A percentile compares a stretch with the other conserved stretches of the same genome.
Conservation (phyloP, 1,284 basidiomycete species). For the Naganishia sp. region DNA sequence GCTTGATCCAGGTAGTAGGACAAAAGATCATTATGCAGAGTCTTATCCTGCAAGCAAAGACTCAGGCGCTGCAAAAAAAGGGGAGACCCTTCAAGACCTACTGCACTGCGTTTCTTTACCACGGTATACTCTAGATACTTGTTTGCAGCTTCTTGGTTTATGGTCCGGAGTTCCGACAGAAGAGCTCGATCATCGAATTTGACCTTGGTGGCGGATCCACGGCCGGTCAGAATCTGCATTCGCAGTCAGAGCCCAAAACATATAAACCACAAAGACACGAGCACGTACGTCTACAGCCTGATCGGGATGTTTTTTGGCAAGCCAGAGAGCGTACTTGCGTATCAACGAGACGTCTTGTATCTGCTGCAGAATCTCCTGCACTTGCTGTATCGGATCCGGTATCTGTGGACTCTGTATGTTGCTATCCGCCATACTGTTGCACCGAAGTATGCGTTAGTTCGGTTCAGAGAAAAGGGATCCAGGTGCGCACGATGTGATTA, state of each 20-base stretch:
- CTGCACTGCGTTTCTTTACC: conserved; percentile 64
- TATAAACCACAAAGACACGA: background rate
- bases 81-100: conserved; percentile 9
- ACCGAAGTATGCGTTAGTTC: background rate
- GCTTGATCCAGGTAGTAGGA: conserved; percentile 41
- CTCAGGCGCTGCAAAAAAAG: background rate
- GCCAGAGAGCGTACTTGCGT: conserved; percentile 77
- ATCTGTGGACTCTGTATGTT: conserved; percentile 67
- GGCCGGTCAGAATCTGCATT: conserved; percentile 57
- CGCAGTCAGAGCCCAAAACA: conserved; percentile 39
- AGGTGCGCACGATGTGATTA: conserved; percentile 67
- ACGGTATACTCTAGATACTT: conserved; percentile 79
- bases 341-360: conserved; percentile 65
- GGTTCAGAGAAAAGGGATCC: background rate
- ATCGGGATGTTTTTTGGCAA: conserved; percentile 68
- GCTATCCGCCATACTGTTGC: conserved; percentile 67
- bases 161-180: conserved; percentile 46
- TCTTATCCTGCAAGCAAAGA: conserved; percentile 32
- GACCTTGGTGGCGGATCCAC: conserved; percentile 57
- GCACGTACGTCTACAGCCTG: conserved; percentile 67
- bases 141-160: conserved; percentile 60
- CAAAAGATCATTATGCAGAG: conserved; percentile 47
- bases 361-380: conserved; percentile 65
- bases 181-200: conserved; percentile 56
- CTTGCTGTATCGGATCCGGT: conserved; percentile 67